phyloP scores from a whole-genome alignment of 176 grass and related monocot species.

The bread wheat (Triticum aestivum) region DNA sequence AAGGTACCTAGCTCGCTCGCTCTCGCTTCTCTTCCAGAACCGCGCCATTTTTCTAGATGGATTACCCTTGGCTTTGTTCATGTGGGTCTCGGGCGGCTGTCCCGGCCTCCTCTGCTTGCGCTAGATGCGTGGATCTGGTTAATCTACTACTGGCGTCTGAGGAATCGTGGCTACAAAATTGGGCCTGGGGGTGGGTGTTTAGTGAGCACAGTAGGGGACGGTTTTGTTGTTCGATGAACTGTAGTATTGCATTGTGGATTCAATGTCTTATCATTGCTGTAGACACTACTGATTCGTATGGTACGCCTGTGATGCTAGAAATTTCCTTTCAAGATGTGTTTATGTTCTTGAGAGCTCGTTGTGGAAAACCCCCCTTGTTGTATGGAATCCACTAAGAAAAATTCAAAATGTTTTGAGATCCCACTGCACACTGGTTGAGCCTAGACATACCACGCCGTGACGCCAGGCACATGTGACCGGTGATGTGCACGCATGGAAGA shows the following conservation, averaged over 20 bases:
- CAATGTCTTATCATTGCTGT: no score
- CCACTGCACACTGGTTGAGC: no score
- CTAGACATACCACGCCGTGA: no score
- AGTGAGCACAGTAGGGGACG: neutral
- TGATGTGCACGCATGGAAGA: no score
- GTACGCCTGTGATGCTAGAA: neutral
- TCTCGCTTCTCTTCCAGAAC: neutral
- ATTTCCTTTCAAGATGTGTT: neutral
- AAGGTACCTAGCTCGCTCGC: conserved; percentile 36
- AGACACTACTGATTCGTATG: neutral
- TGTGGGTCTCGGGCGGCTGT: no score
- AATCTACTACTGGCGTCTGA: neutral
- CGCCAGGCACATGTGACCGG: no score
- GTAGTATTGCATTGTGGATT: neutral
- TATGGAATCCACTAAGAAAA: no score
- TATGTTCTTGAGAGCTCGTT: neutral
- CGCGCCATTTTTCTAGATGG: neutral
- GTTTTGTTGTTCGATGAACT: neutral
- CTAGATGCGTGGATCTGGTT: neutral
- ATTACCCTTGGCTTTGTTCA: neutral
- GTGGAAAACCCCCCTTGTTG: no score
- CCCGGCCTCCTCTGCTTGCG: neutral
- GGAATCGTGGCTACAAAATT: neutral
- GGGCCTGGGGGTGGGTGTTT: neutral
- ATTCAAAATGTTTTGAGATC: no score